Conservation (phyloP, 495 filamentous ascomycete genomes). For the Lasiosphaeria ovina region DNA sequence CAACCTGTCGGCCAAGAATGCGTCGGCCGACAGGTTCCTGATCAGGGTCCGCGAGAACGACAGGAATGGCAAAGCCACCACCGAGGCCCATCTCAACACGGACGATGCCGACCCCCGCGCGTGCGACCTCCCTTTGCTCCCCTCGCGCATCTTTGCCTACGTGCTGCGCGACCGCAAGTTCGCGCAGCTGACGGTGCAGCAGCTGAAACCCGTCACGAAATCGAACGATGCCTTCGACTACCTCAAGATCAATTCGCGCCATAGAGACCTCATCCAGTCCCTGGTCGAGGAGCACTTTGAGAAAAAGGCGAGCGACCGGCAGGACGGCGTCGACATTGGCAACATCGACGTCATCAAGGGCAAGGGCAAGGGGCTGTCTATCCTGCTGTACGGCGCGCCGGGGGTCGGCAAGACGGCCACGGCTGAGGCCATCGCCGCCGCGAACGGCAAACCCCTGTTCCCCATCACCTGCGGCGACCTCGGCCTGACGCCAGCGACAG, state of each 20-base stretch:
- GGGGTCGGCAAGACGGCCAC: conserved; percentile 64
- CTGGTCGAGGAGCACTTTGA: conserved; percentile 48
- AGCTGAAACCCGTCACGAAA: conserved; percentile 40
- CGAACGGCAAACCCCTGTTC: conserved; percentile 50
- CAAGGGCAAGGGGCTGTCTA: conserved; percentile 56
- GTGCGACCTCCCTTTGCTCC: conserved; percentile 35
- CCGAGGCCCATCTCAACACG: conserved; percentile 5
- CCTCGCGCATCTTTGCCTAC: conserved; percentile 40
- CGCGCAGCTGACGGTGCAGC: conserved; percentile 30
- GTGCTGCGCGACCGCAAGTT: conserved; percentile 39
- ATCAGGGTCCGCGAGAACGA: conserved; percentile 29
- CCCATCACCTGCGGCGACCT: conserved; percentile 57
- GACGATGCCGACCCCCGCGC: conserved; percentile 20
- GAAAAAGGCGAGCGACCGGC: conserved; percentile 33
- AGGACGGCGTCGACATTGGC: conserved; percentile 17
- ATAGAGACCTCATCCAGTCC: conserved; percentile 55
- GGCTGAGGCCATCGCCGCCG: conserved; percentile 51
- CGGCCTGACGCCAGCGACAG: conserved; percentile 42
- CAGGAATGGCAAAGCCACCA: conserved; percentile 15
- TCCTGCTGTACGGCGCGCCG: conserved; percentile 53
- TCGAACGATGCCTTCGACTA: conserved; percentile 45
- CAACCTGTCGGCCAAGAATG: conserved; percentile 12
- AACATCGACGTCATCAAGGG: conserved; percentile 62
- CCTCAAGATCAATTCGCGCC: conserved; percentile 51
- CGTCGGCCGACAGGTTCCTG: conserved; percentile 26